These are phyloP conservation scores for Chalciporus chontae DNA, from an alignment of 768 basidiomycete genomes.

Conservation along the genomic window DNA sequence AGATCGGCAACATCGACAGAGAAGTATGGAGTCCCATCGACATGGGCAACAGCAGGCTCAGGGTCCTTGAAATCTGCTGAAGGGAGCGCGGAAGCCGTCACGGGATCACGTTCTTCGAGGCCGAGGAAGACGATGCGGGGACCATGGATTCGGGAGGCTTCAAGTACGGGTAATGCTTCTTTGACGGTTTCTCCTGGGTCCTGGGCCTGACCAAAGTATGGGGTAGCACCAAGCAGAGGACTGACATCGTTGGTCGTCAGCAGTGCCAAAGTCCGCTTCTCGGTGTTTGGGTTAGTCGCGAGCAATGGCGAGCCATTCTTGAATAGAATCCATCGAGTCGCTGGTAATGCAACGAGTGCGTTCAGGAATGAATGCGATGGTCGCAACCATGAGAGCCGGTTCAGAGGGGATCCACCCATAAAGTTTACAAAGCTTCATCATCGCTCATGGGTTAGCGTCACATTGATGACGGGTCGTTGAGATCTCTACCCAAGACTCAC, in stretches of 20 bases:
- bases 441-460: not conserved
- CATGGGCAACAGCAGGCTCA: slow-evolving; percentile 48
- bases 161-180: slow-evolving; percentile 33
- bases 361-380: slow-evolving; percentile 75
- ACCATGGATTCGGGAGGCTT: slow-evolving; percentile 59
- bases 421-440: slow-evolving; percentile 45
- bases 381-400: slow-evolving; percentile 80
- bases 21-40: slow-evolving; percentile 85
- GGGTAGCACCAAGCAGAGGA: slow-evolving; percentile 59
- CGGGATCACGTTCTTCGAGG: slow-evolving; percentile 54
- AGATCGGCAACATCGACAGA: slow-evolving; percentile 68
- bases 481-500: slow-evolving; percentile 19
- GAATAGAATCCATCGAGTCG: slow-evolving; percentile 78
- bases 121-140: slow-evolving; percentile 76
- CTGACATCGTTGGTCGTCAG: slow-evolving; percentile 61
- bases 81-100: slow-evolving; percentile 49
- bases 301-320: slow-evolving; percentile 68
- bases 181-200: slow-evolving; percentile 32
- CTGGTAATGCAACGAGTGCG: slow-evolving; percentile 52
- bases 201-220: slow-evolving; percentile 71
- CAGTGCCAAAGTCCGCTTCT: slow-evolving; percentile 43
- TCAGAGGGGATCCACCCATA: slow-evolving; percentile 64
- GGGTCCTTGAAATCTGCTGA: slow-evolving; percentile 64
- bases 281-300: slow-evolving; percentile 30
- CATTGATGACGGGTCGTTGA: not conserved